Evolutionary conservation across 345 rosid species (phyloP).

Genomic region (Arabidopsis thaliana): TAIR10.1 NC_003070.9:7010001-7010500

Average conservation of each 20-base stretch:
- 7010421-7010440: conserved; percentile 50
- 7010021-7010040: conserved; percentile 56
- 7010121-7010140: conserved; percentile 61
- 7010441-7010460: conserved; percentile 63
- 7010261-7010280: conserved; percentile 51
- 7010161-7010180: conserved; percentile 51
- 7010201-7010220: conserved; percentile 51
- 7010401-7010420: conserved; percentile 53
- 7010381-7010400: conserved; percentile 61
- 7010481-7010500: conserved; percentile 50
- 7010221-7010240: conserved; percentile 77
- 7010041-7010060: conserved; percentile 60
- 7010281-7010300: conserved; percentile 58
- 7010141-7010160: conserved; percentile 56
- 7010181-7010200: conserved; percentile 44
- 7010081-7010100: conserved; percentile 59
- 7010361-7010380: conserved; percentile 48
- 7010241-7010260: conserved; percentile 66
- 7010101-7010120: conserved; percentile 54
- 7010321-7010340: conserved; percentile 54
- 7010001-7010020: conserved; percentile 48
- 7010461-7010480: conserved; percentile 56
- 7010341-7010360: conserved; percentile 61
- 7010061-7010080: conserved; percentile 53
- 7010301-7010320: conserved; percentile 52